Evolutionary conservation across 2,329 filamentous ascomycete species (phyloP).

Genomic region (Aspergillus flavus): DNA sequence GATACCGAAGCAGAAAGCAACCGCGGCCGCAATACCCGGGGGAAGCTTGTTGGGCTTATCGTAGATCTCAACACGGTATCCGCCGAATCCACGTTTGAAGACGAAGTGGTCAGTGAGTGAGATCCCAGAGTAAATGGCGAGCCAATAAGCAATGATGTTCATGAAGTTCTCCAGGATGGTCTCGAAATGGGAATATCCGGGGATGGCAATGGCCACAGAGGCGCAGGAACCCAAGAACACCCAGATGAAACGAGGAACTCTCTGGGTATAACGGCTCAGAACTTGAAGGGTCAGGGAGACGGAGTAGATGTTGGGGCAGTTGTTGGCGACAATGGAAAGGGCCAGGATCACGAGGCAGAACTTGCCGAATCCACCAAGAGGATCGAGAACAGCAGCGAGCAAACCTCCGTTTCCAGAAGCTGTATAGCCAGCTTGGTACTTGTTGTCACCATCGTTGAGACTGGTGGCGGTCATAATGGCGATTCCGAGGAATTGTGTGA

Average conservation of each 20-base stretch:
- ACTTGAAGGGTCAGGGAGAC: constrained; percentile 69
- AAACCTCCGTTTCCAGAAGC: constrained; percentile 67
- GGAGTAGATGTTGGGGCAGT: constrained; percentile 74
- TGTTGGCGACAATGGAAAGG: constrained; percentile 69
- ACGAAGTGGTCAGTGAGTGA: constrained; percentile 68
- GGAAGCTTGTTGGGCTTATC: constrained; percentile 61
- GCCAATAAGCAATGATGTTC: constrained; percentile 70
- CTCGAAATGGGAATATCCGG: constrained; percentile 68
- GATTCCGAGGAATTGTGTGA: constrained; percentile 73
- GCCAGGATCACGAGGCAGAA: constrained; percentile 71
- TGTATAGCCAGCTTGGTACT: constrained; percentile 59
- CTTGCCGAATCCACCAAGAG: constrained; percentile 68
- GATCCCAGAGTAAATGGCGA: constrained; percentile 72
- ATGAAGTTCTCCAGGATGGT: constrained; percentile 70
- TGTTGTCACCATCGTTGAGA: constrained; percentile 56
- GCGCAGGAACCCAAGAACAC: constrained; percentile 62
- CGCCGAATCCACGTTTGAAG: constrained; percentile 64
- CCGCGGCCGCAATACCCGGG: constrained; percentile 63
- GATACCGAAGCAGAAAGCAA: constrained; percentile 66
- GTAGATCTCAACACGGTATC: constrained; percentile 63
- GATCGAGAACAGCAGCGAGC: constrained; percentile 65
- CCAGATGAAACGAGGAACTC: constrained; percentile 70
- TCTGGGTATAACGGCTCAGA: constrained; percentile 59
- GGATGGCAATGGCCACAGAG: constrained; percentile 71
- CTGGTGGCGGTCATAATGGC: constrained; percentile 68